Conservation (phyloP, 2,329 filamentous ascomycete genomes). For the Magnaporthiopsis rhizophila region DNA sequence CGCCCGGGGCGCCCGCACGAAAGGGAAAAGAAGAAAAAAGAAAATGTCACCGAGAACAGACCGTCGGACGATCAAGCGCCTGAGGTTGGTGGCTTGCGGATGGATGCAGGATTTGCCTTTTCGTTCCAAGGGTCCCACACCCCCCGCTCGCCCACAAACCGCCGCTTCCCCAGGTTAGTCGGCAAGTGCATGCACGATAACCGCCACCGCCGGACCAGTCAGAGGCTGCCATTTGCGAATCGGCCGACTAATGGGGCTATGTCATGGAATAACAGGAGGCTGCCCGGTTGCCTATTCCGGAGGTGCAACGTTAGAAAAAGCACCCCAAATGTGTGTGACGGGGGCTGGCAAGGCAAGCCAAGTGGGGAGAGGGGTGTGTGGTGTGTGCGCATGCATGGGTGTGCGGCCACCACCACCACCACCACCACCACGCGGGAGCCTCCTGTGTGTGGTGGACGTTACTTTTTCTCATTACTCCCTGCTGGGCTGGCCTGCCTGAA, state of each 20-base stretch:
- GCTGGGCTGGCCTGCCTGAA: not conserved
- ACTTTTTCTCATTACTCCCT: not conserved
- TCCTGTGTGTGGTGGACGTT: not conserved
- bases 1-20: no score
- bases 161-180: not conserved
- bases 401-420: no score
- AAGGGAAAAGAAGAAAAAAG: no score
- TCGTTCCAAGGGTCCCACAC: not conserved
- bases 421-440: not conserved
- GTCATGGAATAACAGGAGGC: constrained; percentile 1
- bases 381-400: not conserved
- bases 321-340: not conserved
- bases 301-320: not conserved
- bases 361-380: no score
- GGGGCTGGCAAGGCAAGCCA: no score
- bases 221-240: not conserved
- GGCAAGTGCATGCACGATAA: not conserved
- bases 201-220: not conserved
- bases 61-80: not conserved
- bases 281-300: not conserved
- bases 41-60: not conserved
- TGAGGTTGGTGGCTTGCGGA: not conserved
- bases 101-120: not conserved
- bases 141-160: no score
- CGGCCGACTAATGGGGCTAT: constrained; percentile 3